phyloP scores from a whole-genome alignment of 805 yeast species.

The Yueomyces sinensis region DNA sequence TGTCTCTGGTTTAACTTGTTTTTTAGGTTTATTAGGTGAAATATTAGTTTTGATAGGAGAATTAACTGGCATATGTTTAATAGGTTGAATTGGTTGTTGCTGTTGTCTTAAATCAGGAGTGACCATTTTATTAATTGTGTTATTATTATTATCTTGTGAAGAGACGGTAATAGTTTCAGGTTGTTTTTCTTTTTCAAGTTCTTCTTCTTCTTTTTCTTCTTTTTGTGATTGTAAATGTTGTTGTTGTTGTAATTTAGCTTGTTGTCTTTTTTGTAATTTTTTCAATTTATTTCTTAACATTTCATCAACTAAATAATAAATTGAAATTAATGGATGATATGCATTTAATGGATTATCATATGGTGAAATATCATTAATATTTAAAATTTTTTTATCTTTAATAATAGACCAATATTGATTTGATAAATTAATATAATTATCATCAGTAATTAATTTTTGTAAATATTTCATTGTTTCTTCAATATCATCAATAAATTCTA shows the following conservation, averaged over 20 bases:
- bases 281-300: conserved; percentile 59
- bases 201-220: neutral
- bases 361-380: conserved; percentile 1
- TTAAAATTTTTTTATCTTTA: conserved; percentile 2
- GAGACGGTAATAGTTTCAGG: neutral
- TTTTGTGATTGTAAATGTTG: conserved; percentile 1
- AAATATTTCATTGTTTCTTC: conserved; percentile 45
- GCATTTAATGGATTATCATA: conserved; percentile 68
- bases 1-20: neutral
- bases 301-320: conserved; percentile 78
- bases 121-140: neutral
- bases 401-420: conserved; percentile 18
- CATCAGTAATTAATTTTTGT: conserved; percentile 43
- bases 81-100: neutral
- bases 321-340: conserved; percentile 78
- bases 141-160: neutral
- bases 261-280: conserved; percentile 26
- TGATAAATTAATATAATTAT: conserved; percentile 35
- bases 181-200: neutral
- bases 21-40: neutral
- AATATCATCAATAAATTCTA: conserved; percentile 62
- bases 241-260: conserved; percentile 11
- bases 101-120: neutral
- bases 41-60: neutral
- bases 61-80: neutral